phyloP scores from a whole-genome alignment of 108 stramenopile genomes.

The Pelagomonas calceolata region DNA sequence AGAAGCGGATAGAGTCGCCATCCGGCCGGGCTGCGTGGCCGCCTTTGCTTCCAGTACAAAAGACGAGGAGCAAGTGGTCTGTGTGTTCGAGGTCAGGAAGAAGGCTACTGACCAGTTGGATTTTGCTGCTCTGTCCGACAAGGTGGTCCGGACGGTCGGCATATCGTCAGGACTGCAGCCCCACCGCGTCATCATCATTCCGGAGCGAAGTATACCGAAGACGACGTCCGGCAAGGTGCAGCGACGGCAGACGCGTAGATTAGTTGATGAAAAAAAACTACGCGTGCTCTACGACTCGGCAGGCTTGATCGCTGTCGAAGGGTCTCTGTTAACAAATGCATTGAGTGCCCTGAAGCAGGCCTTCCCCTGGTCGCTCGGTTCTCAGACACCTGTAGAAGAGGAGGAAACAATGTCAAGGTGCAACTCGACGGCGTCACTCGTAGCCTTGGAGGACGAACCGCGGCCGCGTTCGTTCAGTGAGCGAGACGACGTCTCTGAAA shows the following conservation, averaged over 20 bases:
- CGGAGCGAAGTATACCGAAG: slow-evolving; percentile 33
- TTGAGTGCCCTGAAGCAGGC: too few species aligned
- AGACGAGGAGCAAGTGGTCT: slow-evolving; percentile 5
- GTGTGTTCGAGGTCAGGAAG: slow-evolving; percentile 15
- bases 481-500: neutral
- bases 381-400: neutral
- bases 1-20: neutral
- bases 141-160: slow-evolving; percentile 8
- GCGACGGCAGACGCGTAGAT: slow-evolving; percentile 33
- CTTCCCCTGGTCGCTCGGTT: too few species aligned
- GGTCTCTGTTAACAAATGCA: too few species aligned
- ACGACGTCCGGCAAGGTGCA: slow-evolving; percentile 52
- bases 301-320: neutral
- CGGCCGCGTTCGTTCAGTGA: too few species aligned
- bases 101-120: neutral
- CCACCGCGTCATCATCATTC: slow-evolving; percentile 26
- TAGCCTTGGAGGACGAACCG: too few species aligned
- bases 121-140: slow-evolving; percentile 18
- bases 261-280: slow-evolving; percentile 19
- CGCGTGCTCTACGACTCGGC: slow-evolving; percentile 11
- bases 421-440: too few species aligned
- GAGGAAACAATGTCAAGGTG: neutral
- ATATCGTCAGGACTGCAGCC: slow-evolving; percentile 16
- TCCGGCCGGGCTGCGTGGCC: slow-evolving; percentile 49
- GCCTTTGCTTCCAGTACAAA: slow-evolving; percentile 20